A percentile compares a stretch with the other conserved stretches of the same genome.
These are phyloP conservation scores for Fusarium pseudograminearum DNA, from an alignment of 2,329 filamentous ascomycete species.

Conservation along the genomic window DNA sequence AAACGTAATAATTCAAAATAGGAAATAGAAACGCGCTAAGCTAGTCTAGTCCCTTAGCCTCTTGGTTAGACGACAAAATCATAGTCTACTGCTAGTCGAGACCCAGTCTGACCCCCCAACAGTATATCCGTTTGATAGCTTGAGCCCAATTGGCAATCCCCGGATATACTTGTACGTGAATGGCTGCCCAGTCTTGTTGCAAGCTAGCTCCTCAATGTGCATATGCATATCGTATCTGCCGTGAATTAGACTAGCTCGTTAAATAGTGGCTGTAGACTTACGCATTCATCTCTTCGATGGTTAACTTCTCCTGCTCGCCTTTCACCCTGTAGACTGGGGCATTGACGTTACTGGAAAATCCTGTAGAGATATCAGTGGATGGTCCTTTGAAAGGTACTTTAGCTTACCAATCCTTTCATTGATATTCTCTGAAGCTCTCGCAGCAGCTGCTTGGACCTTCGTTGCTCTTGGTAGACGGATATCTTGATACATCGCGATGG, in stretches of 20 bases:
- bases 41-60: no score
- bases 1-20: no score
- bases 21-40: no score
- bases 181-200: background rate
- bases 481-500: background rate
- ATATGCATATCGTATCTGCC: background rate
- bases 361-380: background rate
- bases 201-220: background rate
- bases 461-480: slow-evolving; percentile 1
- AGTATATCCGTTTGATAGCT: background rate
- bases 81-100: no score
- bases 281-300: slow-evolving; percentile 4
- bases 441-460: slow-evolving; percentile 3
- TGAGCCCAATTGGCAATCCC: background rate
- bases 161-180: background rate
- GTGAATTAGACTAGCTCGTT: background rate
- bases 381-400: no score
- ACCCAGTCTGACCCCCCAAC: background rate
- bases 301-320: background rate
- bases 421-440: slow-evolving; percentile 4
- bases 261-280: background rate
- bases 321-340: background rate
- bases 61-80: no score
- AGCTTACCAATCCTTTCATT: slow-evolving; percentile 5
- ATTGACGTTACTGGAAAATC: slow-evolving; percentile 3